Conservation (phyloP, 495 filamentous ascomycete species). For the Penicillium pulvis region DNA sequence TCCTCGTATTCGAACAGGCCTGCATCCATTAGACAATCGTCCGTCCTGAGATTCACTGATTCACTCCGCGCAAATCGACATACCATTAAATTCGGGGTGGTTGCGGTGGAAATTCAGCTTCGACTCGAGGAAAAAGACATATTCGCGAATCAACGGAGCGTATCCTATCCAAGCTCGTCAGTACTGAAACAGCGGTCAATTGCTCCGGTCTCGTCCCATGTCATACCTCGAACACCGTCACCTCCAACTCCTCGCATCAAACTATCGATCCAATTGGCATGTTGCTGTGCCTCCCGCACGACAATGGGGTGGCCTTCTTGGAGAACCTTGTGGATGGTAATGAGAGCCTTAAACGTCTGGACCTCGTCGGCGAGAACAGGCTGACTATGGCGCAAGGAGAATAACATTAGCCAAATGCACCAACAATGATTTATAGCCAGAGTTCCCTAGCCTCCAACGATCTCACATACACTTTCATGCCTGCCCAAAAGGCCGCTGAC, state of each 20-base stretch:
- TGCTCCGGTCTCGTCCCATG: background rate
- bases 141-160: constrained; percentile 88
- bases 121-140: constrained; percentile 89
- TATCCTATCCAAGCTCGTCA: constrained; percentile 62
- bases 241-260: constrained; percentile 81
- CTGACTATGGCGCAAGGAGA: constrained; percentile 56
- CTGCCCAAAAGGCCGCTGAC: constrained; percentile 92
- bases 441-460: background rate
- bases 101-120: constrained; percentile 94
- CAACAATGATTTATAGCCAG: constrained; percentile 10
- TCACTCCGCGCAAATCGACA: constrained; percentile 7
- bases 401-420: constrained; percentile 1
- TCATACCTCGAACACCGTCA: constrained; percentile 77
- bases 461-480: constrained; percentile 88
- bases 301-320: constrained; percentile 93
- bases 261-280: constrained; percentile 90
- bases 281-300: constrained; percentile 83
- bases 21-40: constrained; percentile 32
- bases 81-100: constrained; percentile 97
- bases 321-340: constrained; percentile 92
- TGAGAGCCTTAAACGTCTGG: constrained; percentile 90
- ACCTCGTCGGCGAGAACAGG: constrained; percentile 95
- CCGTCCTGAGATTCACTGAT: background rate
- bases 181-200: background rate
- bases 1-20: constrained; percentile 97